Base-by-base conservation (phyloP, 805 yeast genomes). In the Zygosaccharomyces kombuchaensis region DNA sequence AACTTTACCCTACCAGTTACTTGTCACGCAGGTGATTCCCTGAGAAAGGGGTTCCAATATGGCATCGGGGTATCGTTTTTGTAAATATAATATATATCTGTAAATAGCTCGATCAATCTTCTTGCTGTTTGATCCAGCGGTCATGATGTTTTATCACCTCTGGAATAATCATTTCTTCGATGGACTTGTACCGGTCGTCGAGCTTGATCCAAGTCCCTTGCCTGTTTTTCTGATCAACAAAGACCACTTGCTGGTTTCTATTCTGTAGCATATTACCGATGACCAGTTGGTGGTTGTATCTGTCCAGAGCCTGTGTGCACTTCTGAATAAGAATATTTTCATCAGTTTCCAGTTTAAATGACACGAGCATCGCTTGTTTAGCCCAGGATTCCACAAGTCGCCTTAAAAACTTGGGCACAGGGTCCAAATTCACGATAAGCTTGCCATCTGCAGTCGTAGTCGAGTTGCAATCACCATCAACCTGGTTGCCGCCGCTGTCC, bases 281-380 rank as follows among this genome's bases (percentile, higher is more conserved):
- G 9, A 93, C 99, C 44, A 93, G 69, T 65, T 91, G 97, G 66
- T 93, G 99, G 50, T 81, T 84, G 65, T 93, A 93, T 48, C 96
- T 74, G 22, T 78, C 78, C 48, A 93, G 73, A 0, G 99, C 97
- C 47, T 76, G 80, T 41, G 72, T 71, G 9, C 96, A 86, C 67
- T 93, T 93, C 46, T 75, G 71, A 38, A 89, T 74, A 52, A 93
- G 70, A 19, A 93, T 78, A 7, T 70, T 55, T 45, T 68, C 62
- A 63, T 93, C 99, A 0, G 99, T 93, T 61, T 93, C 99, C 42
- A 93, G 75, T 65, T 93, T 93, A 70, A 93, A 93, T 13, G 96
- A 86, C 1, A 91, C 85, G 46, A 93, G 87, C 95, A 89, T 86
- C 1, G 97, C 95, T 9, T 82, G 78, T 2, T 95, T 96, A 0